Evolutionary conservation across 2,329 filamentous ascomycete species (phyloP).

Genomic region (Botrytis medusae): DNA sequence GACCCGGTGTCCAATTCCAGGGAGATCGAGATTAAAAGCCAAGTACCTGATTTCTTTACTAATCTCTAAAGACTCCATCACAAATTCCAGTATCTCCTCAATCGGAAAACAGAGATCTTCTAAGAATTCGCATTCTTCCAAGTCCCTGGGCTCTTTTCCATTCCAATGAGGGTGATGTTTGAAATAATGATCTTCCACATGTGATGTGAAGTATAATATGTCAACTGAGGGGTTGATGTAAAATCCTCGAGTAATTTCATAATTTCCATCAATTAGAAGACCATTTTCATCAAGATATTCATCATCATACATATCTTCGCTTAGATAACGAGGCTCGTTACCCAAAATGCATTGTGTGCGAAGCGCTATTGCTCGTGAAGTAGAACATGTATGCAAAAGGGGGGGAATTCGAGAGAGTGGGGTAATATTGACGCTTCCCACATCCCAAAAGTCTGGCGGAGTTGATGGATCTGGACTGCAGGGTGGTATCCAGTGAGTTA

Average conservation of each 20-base stretch:
- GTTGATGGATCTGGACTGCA: background rate
- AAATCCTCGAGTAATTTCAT: background rate
- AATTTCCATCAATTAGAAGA: background rate
- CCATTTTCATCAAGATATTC: background rate
- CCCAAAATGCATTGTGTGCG: background rate
- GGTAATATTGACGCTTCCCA: background rate
- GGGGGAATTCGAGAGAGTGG: background rate
- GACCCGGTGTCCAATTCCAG: background rate
- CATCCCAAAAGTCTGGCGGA: fast-evolving
- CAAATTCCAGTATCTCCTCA: background rate
- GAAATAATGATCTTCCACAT: background rate
- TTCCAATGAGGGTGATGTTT: background rate
- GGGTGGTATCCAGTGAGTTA: background rate
- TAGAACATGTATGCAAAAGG: background rate
- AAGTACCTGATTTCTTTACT: background rate
- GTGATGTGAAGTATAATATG: background rate
- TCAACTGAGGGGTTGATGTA: background rate
- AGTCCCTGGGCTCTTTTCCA: fast-evolving
- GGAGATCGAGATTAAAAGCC: background rate
- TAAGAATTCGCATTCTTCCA: background rate
- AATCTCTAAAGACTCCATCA: background rate
- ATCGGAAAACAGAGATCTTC: background rate
- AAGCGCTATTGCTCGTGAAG: background rate
- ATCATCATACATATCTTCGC: background rate
- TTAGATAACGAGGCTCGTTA: background rate